Conservation (phyloP, 345 rosid genomes). For the Gossypium raimondii region DNA sequence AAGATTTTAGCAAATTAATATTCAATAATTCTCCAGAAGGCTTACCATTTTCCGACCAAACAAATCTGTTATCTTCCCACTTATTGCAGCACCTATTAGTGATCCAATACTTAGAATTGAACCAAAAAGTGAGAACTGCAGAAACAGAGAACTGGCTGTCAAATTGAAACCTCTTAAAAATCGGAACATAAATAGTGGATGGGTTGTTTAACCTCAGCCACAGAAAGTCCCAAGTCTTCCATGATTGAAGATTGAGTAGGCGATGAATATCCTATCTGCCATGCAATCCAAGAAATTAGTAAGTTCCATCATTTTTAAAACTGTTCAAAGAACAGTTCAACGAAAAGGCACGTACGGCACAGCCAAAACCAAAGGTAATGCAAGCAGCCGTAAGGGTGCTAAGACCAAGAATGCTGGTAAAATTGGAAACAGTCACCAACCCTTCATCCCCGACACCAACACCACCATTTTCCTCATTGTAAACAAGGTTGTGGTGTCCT, state of each 20-base stretch:
- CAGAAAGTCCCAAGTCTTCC: background rate
- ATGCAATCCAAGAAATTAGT: background rate
- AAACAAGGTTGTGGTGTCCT: background rate
- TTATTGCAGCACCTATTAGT: slow-evolving; percentile 35
- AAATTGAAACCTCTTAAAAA: background rate
- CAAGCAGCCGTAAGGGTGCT: background rate
- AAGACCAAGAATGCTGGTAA: slow-evolving; percentile 9
- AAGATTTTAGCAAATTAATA: background rate
- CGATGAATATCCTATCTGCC: slow-evolving; percentile 28
- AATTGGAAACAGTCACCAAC: background rate
- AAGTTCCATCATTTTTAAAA: background rate
- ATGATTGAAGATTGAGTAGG: too few species aligned
- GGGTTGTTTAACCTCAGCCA: slow-evolving; percentile 25
- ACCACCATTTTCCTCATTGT: background rate
- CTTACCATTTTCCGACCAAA: slow-evolving; percentile 25
- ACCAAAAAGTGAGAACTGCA: slow-evolving; percentile 9
- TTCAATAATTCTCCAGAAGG: too few species aligned
- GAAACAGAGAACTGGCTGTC: background rate
- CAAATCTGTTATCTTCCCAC: slow-evolving; percentile 38
- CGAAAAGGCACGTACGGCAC: background rate
- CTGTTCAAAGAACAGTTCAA: background rate
- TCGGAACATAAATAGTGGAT: too few species aligned
- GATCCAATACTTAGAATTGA: slow-evolving; percentile 34
- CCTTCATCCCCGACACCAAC: background rate
- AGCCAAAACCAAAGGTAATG: background rate